Conservation (phyloP, 495 filamentous ascomycete species). For the Apiosordaria backusii region DNA sequence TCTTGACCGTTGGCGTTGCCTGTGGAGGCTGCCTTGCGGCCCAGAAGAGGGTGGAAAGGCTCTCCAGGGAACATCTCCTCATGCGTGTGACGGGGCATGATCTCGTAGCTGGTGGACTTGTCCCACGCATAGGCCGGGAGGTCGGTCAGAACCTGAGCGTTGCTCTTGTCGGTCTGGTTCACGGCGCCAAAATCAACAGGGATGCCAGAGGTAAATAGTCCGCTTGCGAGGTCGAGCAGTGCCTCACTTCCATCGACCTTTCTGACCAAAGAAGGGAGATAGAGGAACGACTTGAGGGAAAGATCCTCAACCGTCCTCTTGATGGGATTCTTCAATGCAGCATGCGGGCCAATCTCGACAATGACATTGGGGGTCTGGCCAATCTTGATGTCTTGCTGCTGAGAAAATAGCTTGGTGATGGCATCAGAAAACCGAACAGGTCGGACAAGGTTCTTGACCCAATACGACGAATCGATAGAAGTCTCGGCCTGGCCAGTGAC, state of each 20-base stretch:
- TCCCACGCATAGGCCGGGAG: conserved; percentile 2
- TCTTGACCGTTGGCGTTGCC: neutral
- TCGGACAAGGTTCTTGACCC: conserved; percentile 39
- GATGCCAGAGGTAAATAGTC: neutral
- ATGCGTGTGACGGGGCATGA: neutral
- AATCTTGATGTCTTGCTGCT: neutral
- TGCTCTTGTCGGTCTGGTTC: neutral
- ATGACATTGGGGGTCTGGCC: conserved; percentile 27
- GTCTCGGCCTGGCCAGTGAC: conserved; percentile 37
- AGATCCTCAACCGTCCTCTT: conserved; percentile 31
- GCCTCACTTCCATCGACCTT: neutral
- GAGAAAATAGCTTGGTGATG: conserved; percentile 13
- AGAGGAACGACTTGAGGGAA: neutral
- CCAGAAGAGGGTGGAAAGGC: neutral
- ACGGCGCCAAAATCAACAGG: neutral
- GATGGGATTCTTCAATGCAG: conserved; percentile 43
- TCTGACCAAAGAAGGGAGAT: neutral
- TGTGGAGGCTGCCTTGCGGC: neutral
- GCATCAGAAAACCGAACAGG: conserved; percentile 41
- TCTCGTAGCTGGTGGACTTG: neutral
- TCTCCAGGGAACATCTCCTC: neutral
- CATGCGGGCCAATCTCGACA: conserved; percentile 53
- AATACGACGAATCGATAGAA: conserved; percentile 35
- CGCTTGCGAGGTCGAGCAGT: neutral
- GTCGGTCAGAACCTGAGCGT: neutral